Evolutionary conservation across 1,284 basidiomycete species (phyloP), one percentile per base, ranked within the genome.

Genomic region (Grifola frondosa): DNA sequence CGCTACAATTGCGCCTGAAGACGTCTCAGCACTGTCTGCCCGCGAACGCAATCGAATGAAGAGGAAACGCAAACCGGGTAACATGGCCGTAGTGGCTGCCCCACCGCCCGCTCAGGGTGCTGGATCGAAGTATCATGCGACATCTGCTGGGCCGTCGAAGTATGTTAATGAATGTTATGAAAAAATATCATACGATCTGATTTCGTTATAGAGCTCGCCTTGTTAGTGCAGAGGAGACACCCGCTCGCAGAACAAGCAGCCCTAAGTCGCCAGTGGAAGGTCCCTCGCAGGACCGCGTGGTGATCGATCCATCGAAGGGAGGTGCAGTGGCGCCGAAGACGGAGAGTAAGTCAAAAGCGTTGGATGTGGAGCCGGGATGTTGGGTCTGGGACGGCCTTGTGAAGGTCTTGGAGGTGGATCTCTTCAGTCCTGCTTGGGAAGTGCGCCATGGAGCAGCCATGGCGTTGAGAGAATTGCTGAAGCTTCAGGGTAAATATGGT

Each of bases 401-500:
- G 7, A 82, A 86, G 52, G 75, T 95, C 4, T 74, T 99, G 6
- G 84, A 89, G 54, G 81, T 92, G 2, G 89, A 93, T 54, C 69
- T 99, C 11, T 89, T 95, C 53, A 91, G 87, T 55, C 78, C 88
- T 0, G 78, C 83, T 6, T 99, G 97, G 97, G 94, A 99, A 65
- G 82, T 88, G 6, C 78, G 97, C 37, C 97, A 99, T 59, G 97
- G 97, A 33, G 90, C 95, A 6, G 91, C 94, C 0, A 81, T 98
- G 69, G 95, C 91, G 3, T 66, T 99, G 22, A 80, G 94, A 40
- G 96, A 98, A 59, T 67, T 99, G 21, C 68, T 99, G 43, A 94
- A 93, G 61, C 67, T 81, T 1, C 92, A 97, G 58, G 96, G 94
- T 10, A 74, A 78, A 52, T 83, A 77, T 34, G 88, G 91, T 24